Base-by-base conservation (phyloP, 352 stramenopile genomes). In the Globisporangium canariense region DNA sequence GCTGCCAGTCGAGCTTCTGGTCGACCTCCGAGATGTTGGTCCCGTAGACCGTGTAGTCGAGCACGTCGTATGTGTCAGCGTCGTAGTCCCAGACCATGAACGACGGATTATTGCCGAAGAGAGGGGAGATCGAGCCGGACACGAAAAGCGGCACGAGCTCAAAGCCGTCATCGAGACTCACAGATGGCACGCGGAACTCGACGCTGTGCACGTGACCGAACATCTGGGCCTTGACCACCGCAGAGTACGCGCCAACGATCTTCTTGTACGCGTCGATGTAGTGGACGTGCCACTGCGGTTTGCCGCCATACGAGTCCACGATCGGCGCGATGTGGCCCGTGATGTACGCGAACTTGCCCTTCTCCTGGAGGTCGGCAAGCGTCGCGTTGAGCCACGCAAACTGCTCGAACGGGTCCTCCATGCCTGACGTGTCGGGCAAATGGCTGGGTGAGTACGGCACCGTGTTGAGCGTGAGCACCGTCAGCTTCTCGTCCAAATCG, bases 161-260 rank as follows among this genome's bases (percentile, higher is more conserved):
- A 14, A 61, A 68, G 36, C 67, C 65, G 0, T 41, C 58, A 38
- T 70, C 55, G 22, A 62, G 34, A 30, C n/a, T 52, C 20, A 63
- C 62, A 34, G 78, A 67, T 9, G 79, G 75, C 32, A 89, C 55
- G 32, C 93, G 89, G 66, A 97, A 96, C 76, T 98, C 93, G 66
- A 97, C 77, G 18, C 81, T 91, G 74, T 98, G 93, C 6, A 98
- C 76, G 74, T 98, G 93, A 6, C 90, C 93, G 78, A 96, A 98
- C 45, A 98, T 69, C 69, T 95, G 86, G 2, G 80, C 77, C 67
- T 97, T 90, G 47, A 97, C 75, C 51, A 90, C 70, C 22, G 81
- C 69, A 0, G 75, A 40, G 65, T 86, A 92, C 57, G 77, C 43
- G 25, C 67, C 65, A 8, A 97, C 67, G 41, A 97, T 90, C 3